These are phyloP conservation scores for Neurospora intermedia DNA, from an alignment of 495 filamentous ascomycete species.

Conservation along the genomic window DNA sequence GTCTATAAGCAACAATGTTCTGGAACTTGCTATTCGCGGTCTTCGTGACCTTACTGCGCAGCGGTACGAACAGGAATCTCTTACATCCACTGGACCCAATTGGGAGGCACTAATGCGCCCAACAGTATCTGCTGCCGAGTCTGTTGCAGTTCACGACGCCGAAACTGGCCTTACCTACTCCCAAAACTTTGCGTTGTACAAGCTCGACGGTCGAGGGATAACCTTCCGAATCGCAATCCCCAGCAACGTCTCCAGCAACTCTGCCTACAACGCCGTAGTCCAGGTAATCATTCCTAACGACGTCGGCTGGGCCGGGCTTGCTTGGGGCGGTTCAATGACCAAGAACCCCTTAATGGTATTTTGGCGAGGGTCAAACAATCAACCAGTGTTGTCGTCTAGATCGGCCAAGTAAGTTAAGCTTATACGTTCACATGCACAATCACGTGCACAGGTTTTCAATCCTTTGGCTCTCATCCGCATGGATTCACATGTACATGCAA, in stretches of 20 bases:
- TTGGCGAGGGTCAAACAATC: conserved; percentile 23
- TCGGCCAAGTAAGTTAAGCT: conserved; percentile 25
- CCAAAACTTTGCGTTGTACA: conserved; percentile 28
- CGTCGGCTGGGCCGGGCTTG: conserved; percentile 33
- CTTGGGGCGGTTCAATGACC: conserved; percentile 34
- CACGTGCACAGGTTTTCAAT: neutral
- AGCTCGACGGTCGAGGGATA: conserved; percentile 21
- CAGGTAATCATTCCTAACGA: conserved; percentile 31
- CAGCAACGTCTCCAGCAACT: conserved; percentile 6
- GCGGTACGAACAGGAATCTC: conserved; percentile 4
- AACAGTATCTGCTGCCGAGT: conserved; percentile 12
- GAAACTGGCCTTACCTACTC: conserved; percentile 43
- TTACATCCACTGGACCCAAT: neutral
- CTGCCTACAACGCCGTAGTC: conserved; percentile 30
- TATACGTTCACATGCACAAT: neutral
- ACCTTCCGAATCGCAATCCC: conserved; percentile 33
- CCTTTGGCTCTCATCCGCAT: neutral
- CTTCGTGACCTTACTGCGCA: conserved; percentile 10
- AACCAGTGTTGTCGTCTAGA: conserved; percentile 19
- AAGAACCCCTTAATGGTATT: conserved; percentile 28
- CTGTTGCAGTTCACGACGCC: conserved; percentile 27
- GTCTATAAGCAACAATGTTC: conserved; percentile 7
- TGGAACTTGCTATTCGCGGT: conserved; percentile 15
- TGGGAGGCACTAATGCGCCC: conserved; percentile 4
- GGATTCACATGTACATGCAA: neutral